phyloP scores from a whole-genome alignment of 2,329 filamentous ascomycete genomes.

The Aureobasidium sp. region DNA sequence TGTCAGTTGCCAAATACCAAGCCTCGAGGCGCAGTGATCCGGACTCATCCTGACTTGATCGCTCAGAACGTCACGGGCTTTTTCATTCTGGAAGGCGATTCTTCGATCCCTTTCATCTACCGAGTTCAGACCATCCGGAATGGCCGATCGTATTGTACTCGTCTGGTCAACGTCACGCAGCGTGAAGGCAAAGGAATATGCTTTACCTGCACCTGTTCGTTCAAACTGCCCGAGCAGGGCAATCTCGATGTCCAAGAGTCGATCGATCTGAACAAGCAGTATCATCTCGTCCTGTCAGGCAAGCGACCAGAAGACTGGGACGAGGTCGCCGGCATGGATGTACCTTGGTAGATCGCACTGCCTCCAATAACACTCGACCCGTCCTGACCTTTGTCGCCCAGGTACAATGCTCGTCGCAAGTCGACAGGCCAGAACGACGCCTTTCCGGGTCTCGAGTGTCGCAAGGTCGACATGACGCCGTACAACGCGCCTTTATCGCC shows the following conservation, averaged over 20 bases:
- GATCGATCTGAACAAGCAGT: conserved; percentile 31
- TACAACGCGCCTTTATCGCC: conserved; percentile 38
- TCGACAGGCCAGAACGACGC: conserved; percentile 34
- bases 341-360: conserved; percentile 26
- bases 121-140: conserved; percentile 45
- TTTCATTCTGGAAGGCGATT: conserved; percentile 44
- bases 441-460: conserved; percentile 41
- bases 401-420: conserved; percentile 25
- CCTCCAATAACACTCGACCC: too few species aligned
- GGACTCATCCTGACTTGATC: conserved; percentile 16
- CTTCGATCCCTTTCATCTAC: conserved; percentile 45
- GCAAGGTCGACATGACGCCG: conserved; percentile 47
- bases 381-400: too few species aligned
- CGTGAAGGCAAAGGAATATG: conserved; percentile 38
- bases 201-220: conserved; percentile 48
- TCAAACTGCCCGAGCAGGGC: conserved; percentile 40
- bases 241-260: conserved; percentile 31
- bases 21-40: conserved; percentile 1
- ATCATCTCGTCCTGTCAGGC: conserved; percentile 29
- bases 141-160: conserved; percentile 46
- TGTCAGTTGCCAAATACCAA: conserved; percentile 30
- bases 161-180: conserved; percentile 47
- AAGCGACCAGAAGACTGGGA: conserved; percentile 29
- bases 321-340: conserved; percentile 32
- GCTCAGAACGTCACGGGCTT: conserved; percentile 47